A percentile compares a stretch with the other conserved stretches of the same genome.
phyloP scores from a whole-genome alignment of 257 asterid species.

The Plantago major region DNA sequence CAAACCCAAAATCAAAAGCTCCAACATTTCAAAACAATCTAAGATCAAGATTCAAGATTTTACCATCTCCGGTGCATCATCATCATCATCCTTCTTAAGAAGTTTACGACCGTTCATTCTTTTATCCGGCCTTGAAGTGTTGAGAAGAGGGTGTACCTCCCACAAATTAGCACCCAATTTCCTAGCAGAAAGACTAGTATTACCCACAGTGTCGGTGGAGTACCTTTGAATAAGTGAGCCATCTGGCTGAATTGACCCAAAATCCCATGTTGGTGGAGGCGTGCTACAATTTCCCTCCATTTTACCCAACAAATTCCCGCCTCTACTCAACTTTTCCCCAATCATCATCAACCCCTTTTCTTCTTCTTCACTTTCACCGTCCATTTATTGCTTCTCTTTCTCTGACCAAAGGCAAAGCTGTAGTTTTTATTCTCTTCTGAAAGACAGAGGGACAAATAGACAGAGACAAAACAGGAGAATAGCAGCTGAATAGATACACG shows the following conservation, averaged over 20 bases:
- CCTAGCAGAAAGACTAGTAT: constrained; percentile 56
- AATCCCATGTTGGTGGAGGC: constrained; percentile 75
- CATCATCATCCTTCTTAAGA: constrained; percentile 22
- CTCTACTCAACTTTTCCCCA: constrained; percentile 17
- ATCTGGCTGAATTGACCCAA: constrained; percentile 50
- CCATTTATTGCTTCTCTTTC: too few relatives aligned
- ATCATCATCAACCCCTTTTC: neutral
- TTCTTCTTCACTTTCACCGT: neutral
- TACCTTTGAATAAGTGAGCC: constrained; percentile 50
- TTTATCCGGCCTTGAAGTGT: constrained; percentile 22
- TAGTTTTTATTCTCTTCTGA: too few relatives aligned
- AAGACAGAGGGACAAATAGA: too few relatives aligned
- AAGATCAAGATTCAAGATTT: neutral
- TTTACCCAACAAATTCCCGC: constrained; percentile 58
- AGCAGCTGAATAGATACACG: too few relatives aligned
- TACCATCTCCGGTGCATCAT: constrained; percentile 34
- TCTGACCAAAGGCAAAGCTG: too few relatives aligned
- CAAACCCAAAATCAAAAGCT: neutral
- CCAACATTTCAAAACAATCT: neutral
- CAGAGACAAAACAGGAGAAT: too few relatives aligned
- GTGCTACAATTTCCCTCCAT: constrained; percentile 65
- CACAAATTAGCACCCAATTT: constrained; percentile 77
- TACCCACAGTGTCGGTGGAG: constrained; percentile 27
- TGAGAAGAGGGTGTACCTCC: constrained; percentile 52
- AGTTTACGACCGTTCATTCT: constrained; percentile 21